Percentiles rank a stretch among this genome's conserved stretches.
These are phyloP conservation scores for Ceratocystis destructans DNA, from an alignment of 2,329 filamentous ascomycete species.

Conservation along the genomic window DNA sequence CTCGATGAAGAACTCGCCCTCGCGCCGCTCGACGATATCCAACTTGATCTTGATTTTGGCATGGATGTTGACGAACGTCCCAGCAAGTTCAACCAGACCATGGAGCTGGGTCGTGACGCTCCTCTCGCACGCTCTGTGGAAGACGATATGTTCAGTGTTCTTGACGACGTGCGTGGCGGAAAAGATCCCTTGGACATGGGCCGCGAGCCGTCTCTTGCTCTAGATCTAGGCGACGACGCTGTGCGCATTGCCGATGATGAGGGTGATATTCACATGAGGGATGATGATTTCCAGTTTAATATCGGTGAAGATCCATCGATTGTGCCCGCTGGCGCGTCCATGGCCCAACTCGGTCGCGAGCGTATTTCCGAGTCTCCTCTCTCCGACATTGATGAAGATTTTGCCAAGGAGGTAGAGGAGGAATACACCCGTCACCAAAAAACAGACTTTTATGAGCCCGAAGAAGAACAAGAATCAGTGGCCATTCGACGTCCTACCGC, in stretches of 20 bases:
- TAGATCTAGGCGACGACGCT: conserved; percentile 40
- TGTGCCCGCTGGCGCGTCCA: conserved; percentile 33
- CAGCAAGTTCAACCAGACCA: conserved; percentile 41
- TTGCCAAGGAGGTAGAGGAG: conserved; percentile 45
- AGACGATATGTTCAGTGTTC: conserved; percentile 54
- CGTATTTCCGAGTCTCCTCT: conserved; percentile 58
- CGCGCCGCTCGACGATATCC: conserved; percentile 50
- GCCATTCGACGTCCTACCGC: conserved; percentile 56
- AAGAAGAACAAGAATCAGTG: conserved; percentile 42
- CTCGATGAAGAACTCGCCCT: conserved; percentile 44
- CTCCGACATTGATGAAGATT: conserved; percentile 53
- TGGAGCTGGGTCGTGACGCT: conserved; percentile 85
- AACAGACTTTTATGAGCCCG: conserved; percentile 48
- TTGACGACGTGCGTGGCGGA: conserved; percentile 40
- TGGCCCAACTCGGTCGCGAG: conserved; percentile 35
- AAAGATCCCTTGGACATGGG: conserved; percentile 39
- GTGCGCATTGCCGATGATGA: conserved; percentile 51
- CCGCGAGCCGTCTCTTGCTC: conserved; percentile 41
- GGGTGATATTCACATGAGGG: conserved; percentile 47
- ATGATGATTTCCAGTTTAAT: conserved; percentile 51
- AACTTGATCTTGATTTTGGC: conserved; percentile 61
- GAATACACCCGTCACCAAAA: conserved; percentile 40
- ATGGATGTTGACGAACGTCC: conserved; percentile 56
- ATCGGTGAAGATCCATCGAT: conserved; percentile 43
- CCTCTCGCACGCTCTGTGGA: conserved; percentile 52